phyloP scores from a whole-genome alignment of 768 basidiomycete genomes.

The Suillus subluteus region DNA sequence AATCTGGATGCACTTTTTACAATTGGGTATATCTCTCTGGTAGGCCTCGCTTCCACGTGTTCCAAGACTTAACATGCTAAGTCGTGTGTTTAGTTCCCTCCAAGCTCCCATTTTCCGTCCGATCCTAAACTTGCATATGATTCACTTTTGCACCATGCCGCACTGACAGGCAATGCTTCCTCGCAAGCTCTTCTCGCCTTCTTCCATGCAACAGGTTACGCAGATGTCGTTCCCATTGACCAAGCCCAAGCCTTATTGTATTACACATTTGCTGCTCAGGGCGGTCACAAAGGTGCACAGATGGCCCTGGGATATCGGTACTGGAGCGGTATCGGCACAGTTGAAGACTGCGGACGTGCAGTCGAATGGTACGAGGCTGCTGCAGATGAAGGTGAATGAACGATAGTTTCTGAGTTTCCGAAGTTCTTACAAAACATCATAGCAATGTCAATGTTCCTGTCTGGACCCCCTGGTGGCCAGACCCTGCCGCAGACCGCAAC shows the following conservation, averaged over 20 bases:
- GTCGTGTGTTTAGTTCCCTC: conserved; percentile 59
- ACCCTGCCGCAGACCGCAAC: conserved; percentile 83
- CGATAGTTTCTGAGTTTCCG: not conserved
- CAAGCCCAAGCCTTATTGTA: conserved; percentile 87
- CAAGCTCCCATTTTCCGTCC: conserved; percentile 62
- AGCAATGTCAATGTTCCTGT: conserved; percentile 81
- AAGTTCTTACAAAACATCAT: conserved; percentile 11
- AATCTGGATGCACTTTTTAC: conserved; percentile 73
- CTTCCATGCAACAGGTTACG: conserved; percentile 87
- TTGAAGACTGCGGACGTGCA: conserved; percentile 84
- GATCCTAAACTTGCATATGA: conserved; percentile 67
- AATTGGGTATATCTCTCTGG: conserved; percentile 68
- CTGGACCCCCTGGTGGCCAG: conserved; percentile 90
- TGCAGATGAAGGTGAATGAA: conserved; percentile 72
- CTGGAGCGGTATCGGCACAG: conserved; percentile 93
- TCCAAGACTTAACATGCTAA: not conserved
- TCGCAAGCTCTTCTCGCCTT: conserved; percentile 88
- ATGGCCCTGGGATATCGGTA: conserved; percentile 94
- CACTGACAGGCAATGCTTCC: conserved; percentile 77
- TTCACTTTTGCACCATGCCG: conserved; percentile 66
- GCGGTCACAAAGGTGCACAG: conserved; percentile 84
- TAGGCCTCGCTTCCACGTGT: conserved; percentile 36
- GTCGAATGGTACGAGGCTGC: conserved; percentile 89
- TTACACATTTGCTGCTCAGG: conserved; percentile 92
- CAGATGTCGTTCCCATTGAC: conserved; percentile 59